These are phyloP conservation scores for Exophiala viscosa DNA, from an alignment of 2,329 filamentous ascomycete genomes.

Conservation along the genomic window DNA sequence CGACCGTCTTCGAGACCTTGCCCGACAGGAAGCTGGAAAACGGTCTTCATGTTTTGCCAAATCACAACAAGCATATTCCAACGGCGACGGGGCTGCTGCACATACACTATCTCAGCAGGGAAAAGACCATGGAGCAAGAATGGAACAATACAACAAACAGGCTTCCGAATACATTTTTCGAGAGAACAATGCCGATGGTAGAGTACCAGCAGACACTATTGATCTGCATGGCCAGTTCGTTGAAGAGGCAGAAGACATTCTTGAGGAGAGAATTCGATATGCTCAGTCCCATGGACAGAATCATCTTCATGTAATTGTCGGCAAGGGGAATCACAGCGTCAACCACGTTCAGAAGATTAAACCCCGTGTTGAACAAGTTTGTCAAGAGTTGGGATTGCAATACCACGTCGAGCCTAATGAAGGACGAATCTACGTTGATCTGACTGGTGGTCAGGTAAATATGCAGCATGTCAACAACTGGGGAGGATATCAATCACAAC, in stretches of 20 bases:
- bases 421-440: slow-evolving; percentile 81
- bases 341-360: slow-evolving; percentile 90
- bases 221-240: slow-evolving; percentile 94
- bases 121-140: slow-evolving; percentile 76
- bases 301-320: slow-evolving; percentile 91
- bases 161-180: slow-evolving; percentile 93
- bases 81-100: slow-evolving; percentile 77
- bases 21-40: slow-evolving; percentile 74
- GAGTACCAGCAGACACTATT: slow-evolving; percentile 75
- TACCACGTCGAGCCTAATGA: slow-evolving; percentile 85
- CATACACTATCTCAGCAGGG: slow-evolving; percentile 80
- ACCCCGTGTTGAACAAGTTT: slow-evolving; percentile 86
- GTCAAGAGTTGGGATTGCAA: slow-evolving; percentile 74
- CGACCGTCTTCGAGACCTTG: slow-evolving; percentile 80
- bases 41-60: slow-evolving; percentile 74
- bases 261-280: slow-evolving; percentile 78
- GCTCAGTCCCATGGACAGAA: slow-evolving; percentile 69
- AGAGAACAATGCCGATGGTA: slow-evolving; percentile 78
- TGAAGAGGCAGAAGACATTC: slow-evolving; percentile 87
- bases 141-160: slow-evolving; percentile 86
- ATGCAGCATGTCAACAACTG: slow-evolving; percentile 27
- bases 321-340: slow-evolving; percentile 83
- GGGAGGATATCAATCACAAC: slow-evolving; percentile 30
- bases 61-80: slow-evolving; percentile 74
- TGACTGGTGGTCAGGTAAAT: slow-evolving; percentile 66